Base-by-base conservation (phyloP, 306 rosid genomes). In the Dalbergia cultrata region DNA sequence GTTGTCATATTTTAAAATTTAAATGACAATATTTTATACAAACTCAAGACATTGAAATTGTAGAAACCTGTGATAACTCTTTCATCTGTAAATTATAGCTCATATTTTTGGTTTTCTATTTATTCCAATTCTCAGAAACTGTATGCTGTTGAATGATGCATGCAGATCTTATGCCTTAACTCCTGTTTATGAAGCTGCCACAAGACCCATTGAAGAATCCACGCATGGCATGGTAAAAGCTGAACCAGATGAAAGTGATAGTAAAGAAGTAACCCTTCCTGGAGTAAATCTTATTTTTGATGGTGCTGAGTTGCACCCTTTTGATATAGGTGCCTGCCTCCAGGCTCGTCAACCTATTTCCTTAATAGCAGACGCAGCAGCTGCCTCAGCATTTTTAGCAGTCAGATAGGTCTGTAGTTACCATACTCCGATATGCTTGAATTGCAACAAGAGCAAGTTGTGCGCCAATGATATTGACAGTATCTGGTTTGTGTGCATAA, bases 341-440 rank as follows among this genome's bases (percentile, higher is more conserved):
- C 97, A 92, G 89, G 97, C 92, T 81, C 94, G 94, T 50, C 98
- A 88, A 69, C 97, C 97, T 37, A 87, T 92, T 82, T 82, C 94
- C 60, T 86, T 92, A 84, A 84, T 94, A 90, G 92, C 97, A 67
- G 97, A 92, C 63, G 97, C 99, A 60, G 90, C 95, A 7, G 81
- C 88, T 62, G 87, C 90, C 78, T 91, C 98, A 44, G 87, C 95
- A 79, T 79, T 86, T 61, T 53, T 75, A 83, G 67, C 88, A 71
- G 82, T 85, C 78, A 88, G 88, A 80, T 91, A 91, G 88, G 69
- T 67, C 80, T 59, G 75, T 66, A 21, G 61, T 53, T 67, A 43
- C 70, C 33, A n/a, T 57, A 41, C 52, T 76, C 56, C 37, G 59
- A 47, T 65, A 33, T 43, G 61, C 52, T 37, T 60, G 64, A 45